Evolutionary conservation across 768 basidiomycete genomes (phyloP).

Genomic region (Cystobasidium onofrii): DNA sequence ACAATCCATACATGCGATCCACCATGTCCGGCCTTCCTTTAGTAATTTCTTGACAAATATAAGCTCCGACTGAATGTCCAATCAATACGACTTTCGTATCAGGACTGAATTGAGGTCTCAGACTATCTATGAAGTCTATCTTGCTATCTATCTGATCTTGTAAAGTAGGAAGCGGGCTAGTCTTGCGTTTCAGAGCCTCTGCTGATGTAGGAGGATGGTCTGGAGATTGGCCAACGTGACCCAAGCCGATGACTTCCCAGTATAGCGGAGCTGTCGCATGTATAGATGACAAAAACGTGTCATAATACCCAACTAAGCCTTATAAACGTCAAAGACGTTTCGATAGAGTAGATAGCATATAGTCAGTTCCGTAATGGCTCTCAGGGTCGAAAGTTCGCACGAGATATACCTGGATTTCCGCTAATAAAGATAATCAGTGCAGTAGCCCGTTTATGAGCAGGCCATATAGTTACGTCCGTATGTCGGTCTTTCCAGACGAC

Average conservation of each 20-base stretch:
- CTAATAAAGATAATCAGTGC: slow-evolving; percentile 16
- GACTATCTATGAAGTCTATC: not conserved
- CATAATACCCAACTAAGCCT: slow-evolving; percentile 22
- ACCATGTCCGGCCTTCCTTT: not conserved
- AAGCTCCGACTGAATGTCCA: slow-evolving; percentile 23
- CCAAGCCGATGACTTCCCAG: slow-evolving; percentile 15
- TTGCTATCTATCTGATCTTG: slow-evolving; percentile 9
- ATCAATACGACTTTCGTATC: slow-evolving; percentile 1
- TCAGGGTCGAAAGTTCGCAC: no score
- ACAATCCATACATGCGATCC: slow-evolving; percentile 3
- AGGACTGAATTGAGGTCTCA: not conserved
- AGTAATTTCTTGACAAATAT: slow-evolving; percentile 25
- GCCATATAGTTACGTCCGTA: slow-evolving; percentile 15
- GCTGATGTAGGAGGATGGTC: not conserved
- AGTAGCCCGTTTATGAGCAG: not conserved
- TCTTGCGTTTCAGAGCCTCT: not conserved
- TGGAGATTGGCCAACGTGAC: slow-evolving; percentile 18
- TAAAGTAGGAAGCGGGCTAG: not conserved
- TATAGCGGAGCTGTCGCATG: not conserved
- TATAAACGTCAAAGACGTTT: not conserved
- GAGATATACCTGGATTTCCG: slow-evolving; percentile 18
- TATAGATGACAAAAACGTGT: slow-evolving; percentile 15
- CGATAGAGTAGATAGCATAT: no score
- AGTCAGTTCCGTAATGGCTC: no score
- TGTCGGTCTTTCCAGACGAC: not conserved